These are phyloP conservation scores for Seiridium unicorne DNA, from an alignment of 2,329 filamentous ascomycete species.

Conservation along the genomic window DNA sequence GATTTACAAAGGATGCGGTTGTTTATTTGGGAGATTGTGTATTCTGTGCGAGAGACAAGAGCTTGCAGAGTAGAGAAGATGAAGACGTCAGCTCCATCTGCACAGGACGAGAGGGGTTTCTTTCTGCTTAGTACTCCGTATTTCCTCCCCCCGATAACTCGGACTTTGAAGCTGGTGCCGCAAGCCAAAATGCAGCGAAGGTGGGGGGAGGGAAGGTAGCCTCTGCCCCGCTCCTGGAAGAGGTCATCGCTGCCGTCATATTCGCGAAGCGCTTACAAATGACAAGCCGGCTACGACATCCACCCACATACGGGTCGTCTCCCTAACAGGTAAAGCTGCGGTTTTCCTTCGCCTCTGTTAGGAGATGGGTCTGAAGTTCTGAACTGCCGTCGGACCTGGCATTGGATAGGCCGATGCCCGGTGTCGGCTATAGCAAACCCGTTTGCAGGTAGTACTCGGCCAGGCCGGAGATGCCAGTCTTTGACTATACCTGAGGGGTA, in stretches of 20 bases:
- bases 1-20: constrained; percentile 28
- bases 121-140: constrained; percentile 1
- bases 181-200: neutral
- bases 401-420: neutral
- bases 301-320: neutral
- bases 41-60: neutral
- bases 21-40: constrained; percentile 13
- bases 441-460: neutral
- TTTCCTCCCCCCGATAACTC: constrained; percentile 1
- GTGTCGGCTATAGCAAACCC: neutral
- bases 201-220: neutral
- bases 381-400: neutral
- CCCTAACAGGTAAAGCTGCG: neutral
- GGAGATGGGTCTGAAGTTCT: neutral
- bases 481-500: too few species aligned
- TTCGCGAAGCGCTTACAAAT: constrained; percentile 5
- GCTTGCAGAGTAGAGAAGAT: neutral
- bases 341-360: neutral
- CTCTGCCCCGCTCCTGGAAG: neutral
- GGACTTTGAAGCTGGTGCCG: constrained; percentile 2
- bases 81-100: neutral
- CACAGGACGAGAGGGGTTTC: constrained; percentile 3
- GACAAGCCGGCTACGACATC: neutral
- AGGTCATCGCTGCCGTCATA: constrained; percentile 7
- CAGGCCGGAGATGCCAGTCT: too few species aligned